phyloP scores from a whole-genome alignment of 805 yeast species.

The Wickerhamomyces xylosicus region DNA sequence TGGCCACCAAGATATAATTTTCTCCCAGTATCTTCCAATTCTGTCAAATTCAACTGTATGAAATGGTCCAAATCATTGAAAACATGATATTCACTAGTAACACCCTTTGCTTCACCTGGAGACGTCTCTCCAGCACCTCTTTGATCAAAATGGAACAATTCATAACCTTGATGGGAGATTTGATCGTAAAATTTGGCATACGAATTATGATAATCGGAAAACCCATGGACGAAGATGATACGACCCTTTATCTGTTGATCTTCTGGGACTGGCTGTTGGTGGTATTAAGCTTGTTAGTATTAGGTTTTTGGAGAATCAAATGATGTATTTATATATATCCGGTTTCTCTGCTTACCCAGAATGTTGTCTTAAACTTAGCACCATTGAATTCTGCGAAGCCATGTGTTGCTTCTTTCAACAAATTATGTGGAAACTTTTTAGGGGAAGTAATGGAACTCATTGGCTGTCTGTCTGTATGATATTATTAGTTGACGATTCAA shows the following conservation, averaged over 20 bases:
- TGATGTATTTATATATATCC: too few relatives aligned
- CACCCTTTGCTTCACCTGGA: slow-evolving; percentile 41
- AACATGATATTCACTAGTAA: slow-evolving; percentile 43
- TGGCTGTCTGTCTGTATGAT: too few relatives aligned
- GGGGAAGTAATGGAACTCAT: too few relatives aligned
- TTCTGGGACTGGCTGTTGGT: slow-evolving; percentile 21
- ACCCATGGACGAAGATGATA: slow-evolving; percentile 60
- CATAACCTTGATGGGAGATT: slow-evolving; percentile 44
- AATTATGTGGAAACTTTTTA: slow-evolving; percentile 23
- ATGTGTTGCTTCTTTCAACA: slow-evolving; percentile 22
- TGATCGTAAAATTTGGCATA: slow-evolving; percentile 46
- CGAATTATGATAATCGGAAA: slow-evolving; percentile 43
- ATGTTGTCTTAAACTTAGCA: slow-evolving; percentile 29
- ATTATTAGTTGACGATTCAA: too few relatives aligned
- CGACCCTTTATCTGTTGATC: slow-evolving; percentile 35
- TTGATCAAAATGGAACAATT: slow-evolving; percentile 61
- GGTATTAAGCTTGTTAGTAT: background rate
- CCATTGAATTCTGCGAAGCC: slow-evolving; percentile 26
- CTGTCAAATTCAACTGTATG: slow-evolving; percentile 32
- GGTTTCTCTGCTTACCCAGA: slow-evolving; percentile 10
- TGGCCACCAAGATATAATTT: slow-evolving; percentile 53
- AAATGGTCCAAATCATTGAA: slow-evolving; percentile 53
- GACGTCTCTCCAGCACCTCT: slow-evolving; percentile 67
- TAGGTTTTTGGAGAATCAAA: too few relatives aligned
- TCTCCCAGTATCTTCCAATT: slow-evolving; percentile 18